These are phyloP conservation scores for Pichia sp. DNA, from an alignment of 1,139 yeast species.

Conservation along the genomic window DNA sequence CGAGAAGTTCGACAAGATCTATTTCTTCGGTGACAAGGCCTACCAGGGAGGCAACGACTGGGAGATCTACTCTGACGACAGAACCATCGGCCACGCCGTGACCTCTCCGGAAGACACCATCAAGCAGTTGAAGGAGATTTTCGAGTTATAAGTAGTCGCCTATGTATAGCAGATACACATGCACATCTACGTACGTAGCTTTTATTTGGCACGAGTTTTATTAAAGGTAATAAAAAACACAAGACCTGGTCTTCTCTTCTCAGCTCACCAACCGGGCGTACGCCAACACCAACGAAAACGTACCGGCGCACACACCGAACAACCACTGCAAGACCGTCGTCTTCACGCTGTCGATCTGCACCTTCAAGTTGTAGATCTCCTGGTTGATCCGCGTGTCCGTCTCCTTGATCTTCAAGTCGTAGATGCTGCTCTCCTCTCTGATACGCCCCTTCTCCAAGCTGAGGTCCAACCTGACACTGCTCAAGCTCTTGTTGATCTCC, in stretches of 20 bases:
- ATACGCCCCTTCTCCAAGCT: constrained; percentile 93
- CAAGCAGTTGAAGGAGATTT: constrained; percentile 75
- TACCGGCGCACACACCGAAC: constrained; percentile 97
- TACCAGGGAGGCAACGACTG: constrained; percentile 98
- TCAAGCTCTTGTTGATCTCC: constrained; percentile 86
- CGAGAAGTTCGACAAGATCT: constrained; percentile 82
- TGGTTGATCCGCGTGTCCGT: constrained; percentile 94
- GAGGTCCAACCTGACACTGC: constrained; percentile 84
- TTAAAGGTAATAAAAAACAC: background rate
- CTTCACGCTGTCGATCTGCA: constrained; percentile 90
- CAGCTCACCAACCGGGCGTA: constrained; percentile 79
- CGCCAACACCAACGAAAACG: constrained; percentile 88
- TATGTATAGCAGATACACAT: background rate
- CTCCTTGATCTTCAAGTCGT: constrained; percentile 89
- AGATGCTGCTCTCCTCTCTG: constrained; percentile 87
- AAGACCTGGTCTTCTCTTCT: background rate
- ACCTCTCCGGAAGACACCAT: constrained; percentile 84
- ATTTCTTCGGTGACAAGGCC: constrained; percentile 98
- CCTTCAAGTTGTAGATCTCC: constrained; percentile 89
- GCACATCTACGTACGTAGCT: background rate
- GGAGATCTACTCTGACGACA: constrained; percentile 85
- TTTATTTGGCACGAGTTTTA: background rate
- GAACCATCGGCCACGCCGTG: constrained; percentile 96
- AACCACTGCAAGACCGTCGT: constrained; percentile 98
- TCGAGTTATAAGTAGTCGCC: constrained; percentile 34